phyloP scores from a whole-genome alignment of 495 filamentous ascomycete genomes.

The Cenococcum geophilum region DNA sequence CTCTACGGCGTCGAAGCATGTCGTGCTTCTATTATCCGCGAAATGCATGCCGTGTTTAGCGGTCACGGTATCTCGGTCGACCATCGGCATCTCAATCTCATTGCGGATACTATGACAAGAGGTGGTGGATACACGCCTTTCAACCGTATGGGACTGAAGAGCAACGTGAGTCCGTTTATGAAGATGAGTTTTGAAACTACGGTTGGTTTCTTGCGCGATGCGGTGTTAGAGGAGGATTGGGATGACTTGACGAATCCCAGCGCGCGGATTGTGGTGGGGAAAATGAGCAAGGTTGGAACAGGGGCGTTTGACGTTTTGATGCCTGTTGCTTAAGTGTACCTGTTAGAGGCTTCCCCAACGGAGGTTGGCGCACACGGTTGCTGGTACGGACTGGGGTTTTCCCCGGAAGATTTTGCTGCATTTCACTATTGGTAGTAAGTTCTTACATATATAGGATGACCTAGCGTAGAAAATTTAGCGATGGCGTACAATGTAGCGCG shows the following conservation, averaged over 20 bases:
- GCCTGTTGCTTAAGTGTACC: conserved; percentile 41
- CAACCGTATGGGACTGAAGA: conserved; percentile 78
- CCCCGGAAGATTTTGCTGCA: no score
- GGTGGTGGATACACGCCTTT: conserved; percentile 83
- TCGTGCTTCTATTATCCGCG: conserved; percentile 74
- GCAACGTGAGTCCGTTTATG: conserved; percentile 79
- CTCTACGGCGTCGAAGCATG: conserved; percentile 93
- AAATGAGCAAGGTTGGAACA: conserved; percentile 74
- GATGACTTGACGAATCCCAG: conserved; percentile 83
- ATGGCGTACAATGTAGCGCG: no score
- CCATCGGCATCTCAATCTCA: conserved; percentile 85
- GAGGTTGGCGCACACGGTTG: no score
- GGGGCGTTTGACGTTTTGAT: conserved; percentile 86
- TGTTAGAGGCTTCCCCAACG: no score
- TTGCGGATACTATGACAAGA: conserved; percentile 93
- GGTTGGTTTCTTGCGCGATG: conserved; percentile 83
- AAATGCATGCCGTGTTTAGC: conserved; percentile 81
- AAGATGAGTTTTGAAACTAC: conserved; percentile 99
- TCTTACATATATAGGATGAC: no score
- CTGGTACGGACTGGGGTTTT: no score
- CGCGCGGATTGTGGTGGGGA: conserved; percentile 81
- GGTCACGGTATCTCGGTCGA: conserved; percentile 93
- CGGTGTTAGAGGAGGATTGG: conserved; percentile 80
- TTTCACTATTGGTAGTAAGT: no score
- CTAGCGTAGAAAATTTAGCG: no score